Conservation (phyloP, 441 rosid species). For the Hura crepitans region DNA sequence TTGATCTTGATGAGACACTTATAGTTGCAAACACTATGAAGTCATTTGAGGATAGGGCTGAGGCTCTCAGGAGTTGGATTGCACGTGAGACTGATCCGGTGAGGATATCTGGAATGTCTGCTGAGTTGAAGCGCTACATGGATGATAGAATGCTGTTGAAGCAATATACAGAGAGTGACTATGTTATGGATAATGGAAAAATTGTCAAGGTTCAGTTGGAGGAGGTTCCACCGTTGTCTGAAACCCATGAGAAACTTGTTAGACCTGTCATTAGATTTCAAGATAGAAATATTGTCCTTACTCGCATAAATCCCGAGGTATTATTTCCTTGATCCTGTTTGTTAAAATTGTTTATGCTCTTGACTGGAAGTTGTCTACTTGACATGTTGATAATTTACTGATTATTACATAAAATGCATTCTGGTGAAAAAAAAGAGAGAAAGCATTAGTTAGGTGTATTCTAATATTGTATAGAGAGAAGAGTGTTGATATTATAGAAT, state of each 20-base stretch:
- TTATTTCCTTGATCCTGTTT: constrained; percentile 14
- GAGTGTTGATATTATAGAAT: background rate
- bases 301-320: constrained; percentile 94
- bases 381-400: too few species aligned
- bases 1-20: constrained; percentile 93
- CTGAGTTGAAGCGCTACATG: constrained; percentile 62
- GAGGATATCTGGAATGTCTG: constrained; percentile 66
- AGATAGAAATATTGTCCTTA: constrained; percentile 67
- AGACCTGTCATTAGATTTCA: constrained; percentile 88
- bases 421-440: background rate
- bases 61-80: constrained; percentile 72
- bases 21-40: constrained; percentile 97
- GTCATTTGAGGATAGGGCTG: constrained; percentile 87
- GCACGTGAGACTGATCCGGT: constrained; percentile 65
- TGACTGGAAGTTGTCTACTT: background rate
- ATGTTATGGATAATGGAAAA: constrained; percentile 65
- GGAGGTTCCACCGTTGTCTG: constrained; percentile 63
- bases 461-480: background rate
- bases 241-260: constrained; percentile 57
- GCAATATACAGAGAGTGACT: constrained; percentile 76
- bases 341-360: background rate
- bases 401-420: background rate
- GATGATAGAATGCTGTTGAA: constrained; percentile 81
- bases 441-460: background rate
- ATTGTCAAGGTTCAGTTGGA: constrained; percentile 67